Conservation (phyloP, 2,329 filamentous ascomycete species). For the Scedosporium apiospermum region DNA sequence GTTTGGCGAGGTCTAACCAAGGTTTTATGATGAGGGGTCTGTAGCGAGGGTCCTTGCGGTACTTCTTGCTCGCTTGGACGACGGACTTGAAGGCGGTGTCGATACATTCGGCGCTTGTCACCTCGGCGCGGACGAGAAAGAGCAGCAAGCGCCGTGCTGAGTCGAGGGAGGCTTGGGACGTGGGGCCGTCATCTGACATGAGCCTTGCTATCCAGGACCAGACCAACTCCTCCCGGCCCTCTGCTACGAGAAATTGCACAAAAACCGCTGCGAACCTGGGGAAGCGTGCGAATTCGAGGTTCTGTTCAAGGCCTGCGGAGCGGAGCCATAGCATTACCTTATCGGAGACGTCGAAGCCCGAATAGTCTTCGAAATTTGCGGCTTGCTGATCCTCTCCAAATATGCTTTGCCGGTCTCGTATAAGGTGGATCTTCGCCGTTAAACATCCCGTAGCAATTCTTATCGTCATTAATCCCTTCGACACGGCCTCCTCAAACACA, state of each 20-base stretch:
- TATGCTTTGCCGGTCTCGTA: neutral
- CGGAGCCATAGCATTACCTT: constrained; percentile 43
- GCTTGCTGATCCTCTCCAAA: neutral
- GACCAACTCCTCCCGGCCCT: constrained; percentile 38
- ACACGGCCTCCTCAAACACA: constrained; percentile 46
- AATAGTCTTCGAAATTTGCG: neutral
- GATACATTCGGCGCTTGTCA: constrained; percentile 20
- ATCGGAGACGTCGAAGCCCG: neutral
- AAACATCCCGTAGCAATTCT: constrained; percentile 45
- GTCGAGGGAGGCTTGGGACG: constrained; percentile 12
- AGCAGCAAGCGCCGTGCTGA: constrained; percentile 23
- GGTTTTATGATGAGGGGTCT: constrained; percentile 24
- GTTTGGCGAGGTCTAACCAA: constrained; percentile 41
- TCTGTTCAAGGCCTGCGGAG: constrained; percentile 35
- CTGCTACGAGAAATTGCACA: constrained; percentile 40
- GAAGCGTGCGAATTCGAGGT: constrained; percentile 34
- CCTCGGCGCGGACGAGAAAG: constrained; percentile 32
- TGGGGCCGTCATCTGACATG: constrained; percentile 17
- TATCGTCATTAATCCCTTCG: constrained; percentile 46
- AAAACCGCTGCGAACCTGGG: constrained; percentile 28
- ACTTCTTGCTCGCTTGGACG: constrained; percentile 33
- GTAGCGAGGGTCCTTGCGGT: constrained; percentile 23
- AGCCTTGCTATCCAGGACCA: constrained; percentile 44
- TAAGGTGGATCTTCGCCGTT: constrained; percentile 29
- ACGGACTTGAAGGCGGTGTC: constrained; percentile 41